Evolutionary conservation across 176 grass and related monocot species (phyloP), one percentile per base, ranked within the genome.

Genomic region (Miscanthus lutarioriparius): DNA sequence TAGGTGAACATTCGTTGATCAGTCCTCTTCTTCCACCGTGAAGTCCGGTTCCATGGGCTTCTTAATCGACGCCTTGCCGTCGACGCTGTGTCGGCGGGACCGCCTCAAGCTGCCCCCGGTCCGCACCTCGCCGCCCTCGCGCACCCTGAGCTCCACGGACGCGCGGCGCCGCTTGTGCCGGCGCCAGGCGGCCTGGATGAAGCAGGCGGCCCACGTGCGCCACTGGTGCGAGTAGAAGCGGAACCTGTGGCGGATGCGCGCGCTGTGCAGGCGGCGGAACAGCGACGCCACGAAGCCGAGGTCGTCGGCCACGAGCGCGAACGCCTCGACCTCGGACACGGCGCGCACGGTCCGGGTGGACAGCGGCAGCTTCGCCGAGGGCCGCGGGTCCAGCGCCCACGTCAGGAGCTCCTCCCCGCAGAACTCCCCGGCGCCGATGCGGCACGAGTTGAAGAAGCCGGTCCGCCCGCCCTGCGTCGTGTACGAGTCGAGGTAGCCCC

Each of bases 391-490:
- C 13, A 98, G 91, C 35, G 96, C 96, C 96, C 96, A 98, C 27
- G 96, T 90, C 20, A 98, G 93, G 44, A 98, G 90, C 87, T 98
- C 93, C 87, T 98, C 93, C 5, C 96, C 96, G 79, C 96, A 98
- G 93, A 98, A 98, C 87, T 98, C 96, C 0, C 91, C 93, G 2
- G 96, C 85, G 1, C 96, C 93, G 73, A 98, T 90, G 53, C 89
- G 96, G 76, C 96, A 95, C 40, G 79, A 98, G 81, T 98, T 95
- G 89, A 98, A 95, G 87, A 98, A 98, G 5, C 96, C 96, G 2
- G 77, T 87, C 12, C 96, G 65, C 1, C 96, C 96, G 3, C 96
- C 96, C 66, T 98, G 93, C 83, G 96, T 98, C 0, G 96, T 98
- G 86, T 75, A 89, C 2, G 96, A 98, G 85, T 98, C 93, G 38